Conservation (phyloP, 2,329 filamentous ascomycete species). For the Aspergillus uvarum region DNA sequence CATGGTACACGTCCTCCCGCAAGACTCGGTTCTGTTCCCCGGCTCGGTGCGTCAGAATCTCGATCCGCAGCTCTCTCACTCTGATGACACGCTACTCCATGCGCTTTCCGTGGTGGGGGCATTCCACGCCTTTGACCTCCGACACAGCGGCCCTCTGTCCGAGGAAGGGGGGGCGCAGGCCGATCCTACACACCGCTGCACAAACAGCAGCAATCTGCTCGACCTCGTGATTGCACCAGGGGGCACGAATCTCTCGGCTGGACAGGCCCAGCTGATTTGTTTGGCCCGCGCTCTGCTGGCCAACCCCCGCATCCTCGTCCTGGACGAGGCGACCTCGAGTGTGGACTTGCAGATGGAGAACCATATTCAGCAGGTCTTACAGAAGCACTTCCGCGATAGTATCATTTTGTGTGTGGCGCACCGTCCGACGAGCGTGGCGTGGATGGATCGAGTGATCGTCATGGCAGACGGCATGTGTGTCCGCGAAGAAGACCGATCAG, state of each 20-base stretch:
- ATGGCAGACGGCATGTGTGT: neutral
- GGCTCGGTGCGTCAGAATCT: neutral
- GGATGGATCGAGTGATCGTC: neutral
- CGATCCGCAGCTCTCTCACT: neutral
- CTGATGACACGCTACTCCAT: neutral
- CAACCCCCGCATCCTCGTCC: neutral
- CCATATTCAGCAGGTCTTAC: neutral
- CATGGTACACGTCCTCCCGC: neutral
- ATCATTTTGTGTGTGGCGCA: neutral
- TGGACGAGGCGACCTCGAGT: neutral
- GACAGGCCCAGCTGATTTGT: neutral
- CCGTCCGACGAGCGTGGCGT: neutral
- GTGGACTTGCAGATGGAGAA: neutral
- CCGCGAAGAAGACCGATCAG: too few species aligned
- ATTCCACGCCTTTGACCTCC: neutral
- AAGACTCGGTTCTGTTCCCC: neutral
- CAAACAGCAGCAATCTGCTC: neutral
- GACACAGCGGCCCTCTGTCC: neutral
- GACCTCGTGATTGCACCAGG: too few species aligned
- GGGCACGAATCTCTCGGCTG: neutral
- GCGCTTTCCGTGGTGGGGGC: neutral
- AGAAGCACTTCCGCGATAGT: neutral
- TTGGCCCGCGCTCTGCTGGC: neutral
- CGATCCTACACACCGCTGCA: neutral
- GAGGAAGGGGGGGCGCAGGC: too few species aligned